These are phyloP conservation scores for Peronospora belbahrii DNA, from an alignment of 352 stramenopile species.

Conservation along the genomic window DNA sequence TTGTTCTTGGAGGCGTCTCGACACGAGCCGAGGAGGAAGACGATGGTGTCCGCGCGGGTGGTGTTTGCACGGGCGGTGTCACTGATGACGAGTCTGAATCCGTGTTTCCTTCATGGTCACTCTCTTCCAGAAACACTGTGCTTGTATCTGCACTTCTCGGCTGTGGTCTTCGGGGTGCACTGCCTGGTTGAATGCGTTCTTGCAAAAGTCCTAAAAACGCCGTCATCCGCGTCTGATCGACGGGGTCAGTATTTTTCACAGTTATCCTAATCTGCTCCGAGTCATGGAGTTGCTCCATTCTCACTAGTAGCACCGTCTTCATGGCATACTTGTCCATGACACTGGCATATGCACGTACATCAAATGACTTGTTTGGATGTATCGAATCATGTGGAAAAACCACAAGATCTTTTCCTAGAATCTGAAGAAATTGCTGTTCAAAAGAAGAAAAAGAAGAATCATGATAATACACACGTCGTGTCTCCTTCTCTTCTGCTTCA, in stretches of 20 bases:
- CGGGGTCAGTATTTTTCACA: conserved; percentile 62
- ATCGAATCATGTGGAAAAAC: conserved; percentile 28
- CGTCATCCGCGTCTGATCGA: conserved; percentile 38
- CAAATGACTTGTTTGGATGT: conserved; percentile 18
- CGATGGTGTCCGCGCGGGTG: conserved; percentile 6
- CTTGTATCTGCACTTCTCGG: conserved; percentile 36
- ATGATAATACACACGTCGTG: too few relatives aligned
- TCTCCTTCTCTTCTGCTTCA: too few relatives aligned
- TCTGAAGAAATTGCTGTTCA: conserved; percentile 39
- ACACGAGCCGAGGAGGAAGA: conserved; percentile 6
- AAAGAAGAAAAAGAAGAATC: too few relatives aligned
- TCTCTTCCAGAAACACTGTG: conserved; percentile 49
- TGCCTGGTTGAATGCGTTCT: conserved; percentile 51
- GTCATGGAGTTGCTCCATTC: conserved; percentile 58
- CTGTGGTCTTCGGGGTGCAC: conserved; percentile 34
- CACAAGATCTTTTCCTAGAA: conserved; percentile 51
- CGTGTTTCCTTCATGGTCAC: conserved; percentile 22
- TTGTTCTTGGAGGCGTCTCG: conserved; percentile 12
- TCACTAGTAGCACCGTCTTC: conserved; percentile 46
- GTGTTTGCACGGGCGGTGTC: conserved; percentile 5
- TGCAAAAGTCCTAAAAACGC: conserved; percentile 50
- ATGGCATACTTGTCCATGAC: conserved; percentile 34
- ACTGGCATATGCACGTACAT: conserved; percentile 50
- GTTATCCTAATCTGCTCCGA: conserved; percentile 61
- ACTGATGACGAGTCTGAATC: conserved; percentile 25